phyloP scores from a whole-genome alignment of 2,329 filamentous ascomycete genomes.

The Raffaelea albimanens region DNA sequence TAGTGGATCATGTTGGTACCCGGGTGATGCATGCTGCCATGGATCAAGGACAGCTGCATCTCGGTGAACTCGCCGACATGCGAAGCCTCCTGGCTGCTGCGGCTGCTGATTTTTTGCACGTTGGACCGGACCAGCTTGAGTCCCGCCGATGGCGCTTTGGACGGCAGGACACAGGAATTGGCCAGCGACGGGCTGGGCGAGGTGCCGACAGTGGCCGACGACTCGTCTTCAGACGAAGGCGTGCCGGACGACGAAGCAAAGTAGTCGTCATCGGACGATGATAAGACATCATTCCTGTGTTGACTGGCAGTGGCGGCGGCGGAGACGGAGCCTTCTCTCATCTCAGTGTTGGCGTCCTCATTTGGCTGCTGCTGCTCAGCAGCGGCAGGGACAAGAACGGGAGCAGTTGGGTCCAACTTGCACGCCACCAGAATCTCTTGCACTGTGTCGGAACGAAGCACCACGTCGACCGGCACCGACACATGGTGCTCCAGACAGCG shows the following conservation, averaged over 20 bases:
- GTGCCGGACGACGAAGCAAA: background rate
- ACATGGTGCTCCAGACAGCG: background rate
- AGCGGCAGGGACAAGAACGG: background rate
- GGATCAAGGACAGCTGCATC: background rate
- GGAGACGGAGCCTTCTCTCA: background rate
- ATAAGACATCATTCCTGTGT: too few relatives aligned
- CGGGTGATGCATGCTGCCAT: background rate
- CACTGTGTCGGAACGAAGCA: background rate
- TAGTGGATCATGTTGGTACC: background rate
- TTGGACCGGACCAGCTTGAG: background rate
- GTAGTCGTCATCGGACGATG: background rate
- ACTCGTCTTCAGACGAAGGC: background rate
- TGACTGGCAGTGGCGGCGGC: background rate
- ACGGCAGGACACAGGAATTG: background rate
- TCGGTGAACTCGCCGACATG: background rate
- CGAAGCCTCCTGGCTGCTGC: background rate
- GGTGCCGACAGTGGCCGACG: background rate
- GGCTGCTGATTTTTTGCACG: background rate
- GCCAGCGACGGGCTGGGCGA: background rate
- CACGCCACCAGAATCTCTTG: background rate
- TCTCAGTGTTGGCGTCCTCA: background rate
- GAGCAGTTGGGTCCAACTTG: background rate
- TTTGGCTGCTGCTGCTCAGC: background rate
- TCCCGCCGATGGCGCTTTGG: background rate
- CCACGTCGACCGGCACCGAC: background rate